Conservation (phyloP, 108 stramenopile species). For the Nitzschia sp. region DNA sequence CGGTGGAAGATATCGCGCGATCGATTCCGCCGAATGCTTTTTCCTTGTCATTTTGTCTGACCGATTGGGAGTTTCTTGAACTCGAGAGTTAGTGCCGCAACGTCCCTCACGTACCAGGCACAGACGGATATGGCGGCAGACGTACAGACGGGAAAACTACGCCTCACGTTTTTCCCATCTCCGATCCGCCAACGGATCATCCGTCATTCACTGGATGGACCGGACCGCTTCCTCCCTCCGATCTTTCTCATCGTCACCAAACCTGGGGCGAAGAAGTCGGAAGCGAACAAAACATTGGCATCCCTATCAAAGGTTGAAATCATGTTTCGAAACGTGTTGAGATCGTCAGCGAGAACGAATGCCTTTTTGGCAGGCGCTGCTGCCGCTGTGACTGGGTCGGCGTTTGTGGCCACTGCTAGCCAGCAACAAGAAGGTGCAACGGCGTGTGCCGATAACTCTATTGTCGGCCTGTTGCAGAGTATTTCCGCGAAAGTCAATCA, state of each 20-base stretch:
- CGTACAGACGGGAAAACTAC: conserved; percentile 7
- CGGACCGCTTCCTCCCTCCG: too few relatives aligned
- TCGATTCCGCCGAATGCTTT: too few relatives aligned
- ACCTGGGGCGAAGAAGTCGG: not conserved
- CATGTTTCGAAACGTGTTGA: conserved; percentile 41
- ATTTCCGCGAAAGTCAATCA: conserved; percentile 32
- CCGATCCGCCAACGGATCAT: not conserved
- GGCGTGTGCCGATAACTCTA: conserved; percentile 25
- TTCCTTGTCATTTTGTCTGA: too few relatives aligned
- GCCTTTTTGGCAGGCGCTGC: conserved; percentile 35
- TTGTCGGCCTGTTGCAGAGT: conserved; percentile 47
- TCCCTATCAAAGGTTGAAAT: not conserved
- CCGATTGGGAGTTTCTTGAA: too few relatives aligned
- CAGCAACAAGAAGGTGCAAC: conserved; percentile 4
- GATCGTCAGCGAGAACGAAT: conserved; percentile 31
- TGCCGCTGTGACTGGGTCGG: conserved; percentile 35
- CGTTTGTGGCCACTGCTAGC: not conserved
- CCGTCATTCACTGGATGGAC: too few relatives aligned
- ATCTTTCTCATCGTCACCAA: not conserved
- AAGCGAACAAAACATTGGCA: conserved; percentile 4
- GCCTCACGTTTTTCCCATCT: not conserved
- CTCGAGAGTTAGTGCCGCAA: too few relatives aligned
- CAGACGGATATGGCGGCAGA: not conserved
- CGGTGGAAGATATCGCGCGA: not conserved
- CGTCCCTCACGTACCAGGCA: too few relatives aligned